Evolutionary conservation across 108 stramenopile species (phyloP), one percentile per base, ranked within the genome.

Genomic region (Cyclotella cryptica): DNA sequence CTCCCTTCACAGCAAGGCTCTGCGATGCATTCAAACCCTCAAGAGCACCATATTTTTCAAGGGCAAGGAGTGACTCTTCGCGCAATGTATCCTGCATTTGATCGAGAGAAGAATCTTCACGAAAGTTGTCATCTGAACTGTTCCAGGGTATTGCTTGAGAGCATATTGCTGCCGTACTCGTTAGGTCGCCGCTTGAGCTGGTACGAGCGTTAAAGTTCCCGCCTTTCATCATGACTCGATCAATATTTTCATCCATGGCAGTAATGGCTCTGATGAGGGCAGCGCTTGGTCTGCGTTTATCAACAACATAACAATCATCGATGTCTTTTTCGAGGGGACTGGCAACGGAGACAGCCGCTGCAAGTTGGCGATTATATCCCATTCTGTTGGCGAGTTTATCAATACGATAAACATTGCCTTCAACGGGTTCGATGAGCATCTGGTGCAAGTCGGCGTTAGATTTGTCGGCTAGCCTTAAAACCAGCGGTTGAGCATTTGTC

Each of bases 201-300:
- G 61, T 66, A 1, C 67, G 77, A 24, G 79, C 40, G 45, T 87
- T 85, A 42, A 88, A 72, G 45, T 81, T 83, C 0, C 89, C 89
- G 30, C 83, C 83, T 40, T 70, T 63, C 72, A 78, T 77, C 92
- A 93, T 92, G 28, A 90, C 83, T 45, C 78, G 80, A 72, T 93
- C 90, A 79, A 95, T 95, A 60, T 95, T 96, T 71, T 96, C 96
- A 69, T 96, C 96, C 96, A 96, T 96, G 13, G 96, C 93, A 27
- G 93, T 96, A 53, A 96, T 92, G n/a, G 93, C 96, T 19, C 88
- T 84, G 66, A 94, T 91, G 57, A 96, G 68, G 58, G 91, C 84
- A 21, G 88, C 86, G 40, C 88, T 86, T 24, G 93, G 92, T n/a
- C 93, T 87, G 18, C 87, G 82, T 14, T 58, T 72, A 55, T 93